Evolutionary conservation across 306 rosid species (phyloP), one percentile per base, ranked within the genome.

Genomic region (Casuarina cunninghamiana): DNA sequence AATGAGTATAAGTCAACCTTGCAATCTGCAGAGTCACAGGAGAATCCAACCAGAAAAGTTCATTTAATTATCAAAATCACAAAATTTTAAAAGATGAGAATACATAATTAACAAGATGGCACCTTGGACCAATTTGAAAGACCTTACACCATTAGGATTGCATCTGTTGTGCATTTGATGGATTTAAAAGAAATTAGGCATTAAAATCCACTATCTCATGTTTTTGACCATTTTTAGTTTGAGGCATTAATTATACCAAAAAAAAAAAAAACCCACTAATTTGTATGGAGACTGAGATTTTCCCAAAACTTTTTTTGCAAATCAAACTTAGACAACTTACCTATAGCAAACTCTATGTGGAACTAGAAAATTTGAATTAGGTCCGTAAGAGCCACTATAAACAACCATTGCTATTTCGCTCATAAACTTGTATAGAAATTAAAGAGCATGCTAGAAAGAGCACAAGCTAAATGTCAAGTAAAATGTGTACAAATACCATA

Each of bases 1-100:
- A 84, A 67, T 86, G 86, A 51, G 92, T 89, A 75, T 89, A 89
- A 74, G 84, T 89, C 69, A 89, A 81, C 77, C 92, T 89, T 67
- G 92, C 82, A 70, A 89, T 84, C 92, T 89, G 83, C 62, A 55
- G 41, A 19, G 48, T 46, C 81, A 81, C 58, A 35, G 63, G 15
- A 67, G 37, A 58, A 72, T 58, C 15, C 51, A 75, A 70, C 78
- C 53, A 77, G 69, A 53, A 73, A 73, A 49, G n/a, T 17, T 11
- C n/a, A 53, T n/a, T 39, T 42, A 19, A 8, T 17, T 41, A 13
- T 53, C 17, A 38, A 15, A 4, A 42, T n/a, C 38, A 50, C 10
- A 53, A 16, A 15, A 35, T 53, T 7, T 51, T 3, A 12, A 3
- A 66, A 41, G 49, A 41, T 16, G 15, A 53, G 10, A 19, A 49